These are phyloP conservation scores for Jamesozyma jinghongensis DNA, from an alignment of 805 yeast genomes.

Conservation along the genomic window DNA sequence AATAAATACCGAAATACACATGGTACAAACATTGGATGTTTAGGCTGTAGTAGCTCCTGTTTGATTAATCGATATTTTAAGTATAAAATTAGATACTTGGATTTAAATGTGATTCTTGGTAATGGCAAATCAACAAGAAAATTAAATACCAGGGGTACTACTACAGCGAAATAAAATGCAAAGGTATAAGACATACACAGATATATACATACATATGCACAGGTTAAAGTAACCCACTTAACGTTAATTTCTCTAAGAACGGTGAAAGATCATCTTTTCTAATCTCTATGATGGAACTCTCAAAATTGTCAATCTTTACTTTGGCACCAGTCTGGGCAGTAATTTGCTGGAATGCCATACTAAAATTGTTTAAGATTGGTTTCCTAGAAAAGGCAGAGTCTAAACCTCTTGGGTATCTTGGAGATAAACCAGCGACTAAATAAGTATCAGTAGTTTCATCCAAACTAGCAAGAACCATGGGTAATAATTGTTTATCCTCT, in stretches of 20 bases:
- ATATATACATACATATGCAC: background rate
- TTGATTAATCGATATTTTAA: too few relatives aligned
- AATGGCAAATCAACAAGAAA: too few relatives aligned
- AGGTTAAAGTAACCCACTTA: slow-evolving; percentile 50
- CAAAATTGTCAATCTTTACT: slow-evolving; percentile 88
- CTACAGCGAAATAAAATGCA: background rate
- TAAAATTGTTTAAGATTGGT: slow-evolving; percentile 66
- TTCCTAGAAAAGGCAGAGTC: slow-evolving; percentile 27
- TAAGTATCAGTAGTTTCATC: slow-evolving; percentile 68
- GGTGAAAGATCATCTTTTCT: slow-evolving; percentile 80
- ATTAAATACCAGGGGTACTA: too few relatives aligned
- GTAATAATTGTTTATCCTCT: slow-evolving; percentile 53
- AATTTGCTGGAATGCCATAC: slow-evolving; percentile 83
- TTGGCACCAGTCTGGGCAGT: slow-evolving; percentile 79
- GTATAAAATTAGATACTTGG: too few relatives aligned
- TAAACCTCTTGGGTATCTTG: slow-evolving; percentile 57
- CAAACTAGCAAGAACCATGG: slow-evolving; percentile 78
- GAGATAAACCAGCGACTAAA: slow-evolving; percentile 82
- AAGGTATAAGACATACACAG: background rate
- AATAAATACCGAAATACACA: too few relatives aligned
- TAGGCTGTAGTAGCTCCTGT: too few relatives aligned
- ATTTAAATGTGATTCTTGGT: too few relatives aligned
- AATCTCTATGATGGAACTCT: slow-evolving; percentile 86
- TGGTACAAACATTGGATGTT: too few relatives aligned
- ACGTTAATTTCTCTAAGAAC: slow-evolving; percentile 73